Conservation (phyloP, 495 filamentous ascomycete genomes). For the Tirmania nivea region DNA sequence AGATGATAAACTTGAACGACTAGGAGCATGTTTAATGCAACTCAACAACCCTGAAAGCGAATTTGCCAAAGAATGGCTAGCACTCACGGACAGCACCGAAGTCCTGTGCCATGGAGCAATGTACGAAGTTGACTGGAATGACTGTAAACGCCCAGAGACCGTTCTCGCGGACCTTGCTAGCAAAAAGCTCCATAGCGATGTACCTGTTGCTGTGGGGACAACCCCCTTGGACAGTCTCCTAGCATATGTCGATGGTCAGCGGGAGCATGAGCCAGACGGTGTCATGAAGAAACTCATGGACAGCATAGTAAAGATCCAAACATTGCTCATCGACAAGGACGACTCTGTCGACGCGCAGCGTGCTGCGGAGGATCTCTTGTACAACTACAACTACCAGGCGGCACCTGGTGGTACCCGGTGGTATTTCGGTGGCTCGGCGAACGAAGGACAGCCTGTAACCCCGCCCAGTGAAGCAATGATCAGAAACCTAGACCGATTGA, state of each 20-base stretch:
- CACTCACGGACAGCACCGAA: background rate
- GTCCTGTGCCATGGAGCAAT: conserved; percentile 26
- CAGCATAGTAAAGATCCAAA: conserved; percentile 12
- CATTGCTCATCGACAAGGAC: conserved; percentile 16
- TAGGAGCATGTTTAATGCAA: conserved; percentile 1
- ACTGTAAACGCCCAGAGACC: conserved; percentile 9
- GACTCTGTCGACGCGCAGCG: conserved; percentile 22
- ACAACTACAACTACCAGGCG: conserved; percentile 19
- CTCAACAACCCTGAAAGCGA: background rate
- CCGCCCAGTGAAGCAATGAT: conserved; percentile 3
- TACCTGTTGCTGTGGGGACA: conserved; percentile 25
- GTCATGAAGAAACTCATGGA: conserved; percentile 12
- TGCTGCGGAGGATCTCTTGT: conserved; percentile 19
- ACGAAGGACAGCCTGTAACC: background rate
- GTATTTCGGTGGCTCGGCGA: conserved; percentile 5
- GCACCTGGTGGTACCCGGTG: conserved; percentile 18
- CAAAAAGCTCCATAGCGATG: conserved; percentile 1
- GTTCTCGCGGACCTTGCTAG: conserved; percentile 18
- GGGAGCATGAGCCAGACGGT: background rate
- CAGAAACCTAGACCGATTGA: background rate
- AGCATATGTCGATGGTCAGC: conserved; percentile 18
- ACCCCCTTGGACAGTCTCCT: conserved; percentile 28
- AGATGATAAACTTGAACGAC: background rate
- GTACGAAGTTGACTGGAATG: conserved; percentile 26
- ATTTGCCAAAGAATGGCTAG: background rate